Base-by-base conservation (phyloP, 495 filamentous ascomycete species). In the Bacidia rubella region DNA sequence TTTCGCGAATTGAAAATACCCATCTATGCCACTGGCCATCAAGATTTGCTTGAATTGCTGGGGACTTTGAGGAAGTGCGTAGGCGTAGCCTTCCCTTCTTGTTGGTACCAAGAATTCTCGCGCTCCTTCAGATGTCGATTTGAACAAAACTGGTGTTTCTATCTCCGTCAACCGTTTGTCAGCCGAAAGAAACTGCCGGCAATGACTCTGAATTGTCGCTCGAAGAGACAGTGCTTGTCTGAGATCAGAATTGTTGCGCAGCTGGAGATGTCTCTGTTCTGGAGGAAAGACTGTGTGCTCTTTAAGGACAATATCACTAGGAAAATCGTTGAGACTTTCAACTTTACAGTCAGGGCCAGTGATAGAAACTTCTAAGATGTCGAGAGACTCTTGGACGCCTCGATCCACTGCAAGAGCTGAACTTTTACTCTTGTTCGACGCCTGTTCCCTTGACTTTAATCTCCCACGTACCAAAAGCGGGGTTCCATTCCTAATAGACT, bases 1-100 rank as follows among this genome's bases (percentile, higher is more conserved):
- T 54, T 78, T 81, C 1, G 93, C 92, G 66, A 97, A 85, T 65
- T 98, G 92, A 62, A 78, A 95, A 65, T 98, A 98, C 7, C 73
- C 75, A 3, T 70, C 65, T 17, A 97, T 75, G 0, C 90, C 90
- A 60, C 83, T 84, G 9, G 89, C 85, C 89, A 98, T 96, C 19
- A 98, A 74, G 40, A 97, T 90, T 68, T 98, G 92, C 66, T 98
- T 98, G 65, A 95, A 97, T 64, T 98, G 92, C 67, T 98, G 92
- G 7, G 92, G 92, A 54, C 90, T 96, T 61, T 98, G 92, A 0
- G 92, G 89, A 22, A 98, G 67, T 11, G 93, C 92, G 68, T 97
- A 98, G 20, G 85, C 86, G 23, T 82, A 63, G 0, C 87, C 88
- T 24, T 70, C 73, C 19, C 71, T 74, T 20, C 92, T 72, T 0